Conservation (phyloP, 345 rosid species). For the Eutrema heterophyllum region DNA sequence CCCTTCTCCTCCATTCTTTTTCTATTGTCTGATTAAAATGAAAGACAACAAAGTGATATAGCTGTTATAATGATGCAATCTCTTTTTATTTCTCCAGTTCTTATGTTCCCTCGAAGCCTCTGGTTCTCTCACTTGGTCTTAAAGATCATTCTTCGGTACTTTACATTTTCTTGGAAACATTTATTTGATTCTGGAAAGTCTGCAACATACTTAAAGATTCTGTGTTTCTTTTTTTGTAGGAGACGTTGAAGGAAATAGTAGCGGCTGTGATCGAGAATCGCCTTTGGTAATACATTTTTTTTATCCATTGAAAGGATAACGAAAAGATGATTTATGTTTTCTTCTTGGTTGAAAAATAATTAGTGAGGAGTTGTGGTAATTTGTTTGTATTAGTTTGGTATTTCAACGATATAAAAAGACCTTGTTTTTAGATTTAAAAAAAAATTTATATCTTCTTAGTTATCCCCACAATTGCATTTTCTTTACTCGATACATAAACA, state of each 20-base stretch:
- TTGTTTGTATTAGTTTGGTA: background rate
- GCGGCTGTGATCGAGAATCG: conserved; percentile 64
- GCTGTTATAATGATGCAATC: background rate
- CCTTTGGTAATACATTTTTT: conserved; percentile 43
- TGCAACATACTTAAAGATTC: background rate
- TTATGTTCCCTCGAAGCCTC: conserved; percentile 52
- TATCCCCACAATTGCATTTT: background rate
- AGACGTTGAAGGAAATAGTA: conserved; percentile 69
- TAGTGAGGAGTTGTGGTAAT: background rate
- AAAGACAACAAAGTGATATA: background rate
- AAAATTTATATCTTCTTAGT: background rate
- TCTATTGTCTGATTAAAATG: background rate
- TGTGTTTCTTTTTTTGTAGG: conserved; percentile 40
- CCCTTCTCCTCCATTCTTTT: background rate
- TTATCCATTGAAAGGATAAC: background rate
- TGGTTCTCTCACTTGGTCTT: conserved; percentile 87
- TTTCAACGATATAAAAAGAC: background rate
- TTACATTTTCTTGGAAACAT: background rate
- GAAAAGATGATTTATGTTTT: background rate
- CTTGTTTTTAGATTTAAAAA: background rate
- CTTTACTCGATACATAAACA: background rate
- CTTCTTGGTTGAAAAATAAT: background rate
- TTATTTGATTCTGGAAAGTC: background rate
- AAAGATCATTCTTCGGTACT: conserved; percentile 83
- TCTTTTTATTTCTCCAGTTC: conserved; percentile 35